A percentile compares a stretch with the other conserved stretches of the same genome.
Evolutionary conservation across 2,329 filamentous ascomycete genomes (phyloP).

Genomic region (Botrytis aclada): DNA sequence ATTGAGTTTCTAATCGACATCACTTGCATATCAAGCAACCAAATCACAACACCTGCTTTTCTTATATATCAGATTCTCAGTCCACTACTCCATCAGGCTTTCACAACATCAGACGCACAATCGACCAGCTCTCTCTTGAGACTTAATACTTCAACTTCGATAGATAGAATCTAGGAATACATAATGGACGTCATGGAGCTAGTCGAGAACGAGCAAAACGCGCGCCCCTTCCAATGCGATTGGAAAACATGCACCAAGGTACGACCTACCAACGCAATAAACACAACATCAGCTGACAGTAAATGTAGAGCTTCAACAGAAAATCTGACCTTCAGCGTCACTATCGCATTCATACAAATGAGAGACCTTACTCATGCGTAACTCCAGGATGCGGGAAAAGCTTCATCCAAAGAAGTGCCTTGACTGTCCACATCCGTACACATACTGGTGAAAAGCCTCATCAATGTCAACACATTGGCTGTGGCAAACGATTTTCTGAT

Average conservation of each 20-base stretch:
- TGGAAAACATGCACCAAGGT: slow-evolving; percentile 63
- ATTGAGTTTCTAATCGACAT: not conserved
- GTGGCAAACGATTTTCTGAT: slow-evolving; percentile 68
- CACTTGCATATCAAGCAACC: not conserved
- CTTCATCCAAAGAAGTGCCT: slow-evolving; percentile 67
- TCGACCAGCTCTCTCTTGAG: not conserved
- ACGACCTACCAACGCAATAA: slow-evolving; percentile 28
- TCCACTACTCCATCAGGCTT: not conserved
- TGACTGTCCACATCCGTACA: slow-evolving; percentile 68
- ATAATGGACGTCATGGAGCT: slow-evolving; percentile 63
- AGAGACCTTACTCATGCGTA: slow-evolving; percentile 62
- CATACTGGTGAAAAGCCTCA: slow-evolving; percentile 72
- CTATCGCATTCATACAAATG: slow-evolving; percentile 69
- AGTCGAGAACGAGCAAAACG: slow-evolving; percentile 60
- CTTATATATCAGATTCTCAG: not conserved
- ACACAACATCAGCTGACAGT: slow-evolving; percentile 18
- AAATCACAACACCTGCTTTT: not conserved
- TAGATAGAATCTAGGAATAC: not conserved
- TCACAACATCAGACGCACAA: not conserved
- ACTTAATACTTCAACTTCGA: slow-evolving; percentile 8
- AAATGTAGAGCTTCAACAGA: slow-evolving; percentile 63
- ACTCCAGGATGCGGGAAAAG: slow-evolving; percentile 63
- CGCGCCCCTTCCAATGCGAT: slow-evolving; percentile 62
- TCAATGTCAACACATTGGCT: slow-evolving; percentile 62
- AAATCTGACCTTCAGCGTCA: slow-evolving; percentile 70